phyloP scores from a whole-genome alignment of 495 filamentous ascomycete genomes.

The Talaromyces trachyspermus region DNA sequence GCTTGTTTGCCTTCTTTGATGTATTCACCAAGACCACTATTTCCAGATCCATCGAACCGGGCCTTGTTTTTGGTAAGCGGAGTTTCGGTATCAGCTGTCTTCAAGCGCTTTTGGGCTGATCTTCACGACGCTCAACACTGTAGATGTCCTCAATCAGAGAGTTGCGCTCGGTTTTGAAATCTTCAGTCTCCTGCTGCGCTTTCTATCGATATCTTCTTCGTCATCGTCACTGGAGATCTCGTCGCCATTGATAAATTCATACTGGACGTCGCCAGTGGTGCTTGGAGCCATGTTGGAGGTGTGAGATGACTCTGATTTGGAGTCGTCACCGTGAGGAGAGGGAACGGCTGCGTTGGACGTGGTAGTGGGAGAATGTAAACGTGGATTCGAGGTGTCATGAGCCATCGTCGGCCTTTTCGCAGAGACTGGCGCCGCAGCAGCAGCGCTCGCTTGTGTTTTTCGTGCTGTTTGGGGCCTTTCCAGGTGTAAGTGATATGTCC shows the following conservation, averaged over 20 bases:
- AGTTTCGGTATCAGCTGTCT: constrained; percentile 22
- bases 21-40: constrained; percentile 55
- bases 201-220: constrained; percentile 22
- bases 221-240: constrained; percentile 12
- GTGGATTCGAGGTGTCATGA: constrained; percentile 17
- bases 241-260: constrained; percentile 6
- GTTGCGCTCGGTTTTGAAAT: constrained; percentile 18
- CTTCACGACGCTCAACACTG: constrained; percentile 57
- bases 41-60: constrained; percentile 35
- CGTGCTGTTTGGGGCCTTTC: constrained; percentile 13
- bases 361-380: constrained; percentile 7
- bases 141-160: constrained; percentile 61
- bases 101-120: constrained; percentile 56
- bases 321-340: background rate
- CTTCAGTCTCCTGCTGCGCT: constrained; percentile 22
- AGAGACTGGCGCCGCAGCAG: constrained; percentile 16
- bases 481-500: background rate
- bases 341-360: background rate
- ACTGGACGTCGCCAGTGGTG: background rate
- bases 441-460: constrained; percentile 10
- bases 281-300: background rate
- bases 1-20: constrained; percentile 48
- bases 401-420: constrained; percentile 21
- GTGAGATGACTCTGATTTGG: background rate
- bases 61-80: constrained; percentile 30